Conservation (phyloP, 768 basidiomycete genomes). For the Gymnopilus junonius region DNA sequence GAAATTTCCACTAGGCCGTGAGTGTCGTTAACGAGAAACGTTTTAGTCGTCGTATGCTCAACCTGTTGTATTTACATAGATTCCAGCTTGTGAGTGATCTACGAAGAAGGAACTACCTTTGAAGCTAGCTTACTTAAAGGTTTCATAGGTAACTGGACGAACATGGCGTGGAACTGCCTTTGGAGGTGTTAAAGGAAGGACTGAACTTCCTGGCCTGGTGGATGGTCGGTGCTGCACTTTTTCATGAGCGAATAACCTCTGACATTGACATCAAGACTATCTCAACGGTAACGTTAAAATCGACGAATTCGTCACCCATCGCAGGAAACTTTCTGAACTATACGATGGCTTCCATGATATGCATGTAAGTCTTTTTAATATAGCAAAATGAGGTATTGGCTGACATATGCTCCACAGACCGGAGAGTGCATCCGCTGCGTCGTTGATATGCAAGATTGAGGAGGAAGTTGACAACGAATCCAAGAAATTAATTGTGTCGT, state of each 20-base stretch:
- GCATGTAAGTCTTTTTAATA: slow-evolving; percentile 74
- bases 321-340: slow-evolving; percentile 72
- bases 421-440: slow-evolving; percentile 96
- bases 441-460: slow-evolving; percentile 72
- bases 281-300: slow-evolving; percentile 82
- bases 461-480: neutral
- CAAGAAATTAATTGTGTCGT: neutral
- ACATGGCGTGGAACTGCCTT: slow-evolving; percentile 96
- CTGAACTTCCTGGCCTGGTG: slow-evolving; percentile 92
- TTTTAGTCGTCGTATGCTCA: neutral
- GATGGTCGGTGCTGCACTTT: slow-evolving; percentile 56
- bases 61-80: slow-evolving; percentile 24
- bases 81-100: slow-evolving; percentile 53
- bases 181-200: slow-evolving; percentile 97
- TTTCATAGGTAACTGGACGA: slow-evolving; percentile 69
- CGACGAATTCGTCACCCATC: slow-evolving; percentile 96
- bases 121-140: slow-evolving; percentile 22
- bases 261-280: slow-evolving; percentile 55
- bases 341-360: slow-evolving; percentile 93
- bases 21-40: slow-evolving; percentile 29
- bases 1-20: slow-evolving; percentile 91
- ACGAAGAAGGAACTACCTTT: neutral
- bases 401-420: slow-evolving; percentile 40
- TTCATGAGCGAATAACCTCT: neutral
- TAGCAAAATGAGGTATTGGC: neutral